Evolutionary conservation across 768 basidiomycete species (phyloP).

Genomic region (Cystobasidium tubakii): DNA sequence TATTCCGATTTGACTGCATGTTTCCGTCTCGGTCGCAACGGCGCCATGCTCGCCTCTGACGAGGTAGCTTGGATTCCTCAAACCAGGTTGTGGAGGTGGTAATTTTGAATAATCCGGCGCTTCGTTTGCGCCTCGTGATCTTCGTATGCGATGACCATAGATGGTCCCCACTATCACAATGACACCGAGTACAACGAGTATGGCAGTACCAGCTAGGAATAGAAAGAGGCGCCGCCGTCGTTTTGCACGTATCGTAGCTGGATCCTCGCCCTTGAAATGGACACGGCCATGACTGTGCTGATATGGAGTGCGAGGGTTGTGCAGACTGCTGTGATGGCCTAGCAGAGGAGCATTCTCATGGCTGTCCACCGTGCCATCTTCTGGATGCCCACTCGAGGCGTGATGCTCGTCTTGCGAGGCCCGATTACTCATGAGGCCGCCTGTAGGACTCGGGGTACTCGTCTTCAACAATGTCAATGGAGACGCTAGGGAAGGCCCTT

Average conservation of each 20-base stretch:
- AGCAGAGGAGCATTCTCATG: conserved; percentile 7
- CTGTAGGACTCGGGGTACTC: too few relatives aligned
- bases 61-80: conserved; percentile 58
- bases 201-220: background rate
- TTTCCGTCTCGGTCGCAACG: conserved; percentile 78
- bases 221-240: conserved; percentile 14
- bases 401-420: background rate
- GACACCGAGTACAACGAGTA: conserved; percentile 20
- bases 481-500: background rate
- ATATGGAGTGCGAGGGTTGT: background rate
- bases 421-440: conserved; percentile 6
- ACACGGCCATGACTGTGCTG: background rate
- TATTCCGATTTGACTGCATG: conserved; percentile 81
- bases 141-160: conserved; percentile 1
- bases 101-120: conserved; percentile 36
- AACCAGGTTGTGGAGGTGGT: conserved; percentile 44
- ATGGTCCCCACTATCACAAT: conserved; percentile 10
- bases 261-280: background rate
- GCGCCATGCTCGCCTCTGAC: conserved; percentile 68
- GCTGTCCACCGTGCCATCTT: background rate
- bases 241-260: background rate
- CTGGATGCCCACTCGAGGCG: background rate
- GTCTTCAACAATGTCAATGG: too few relatives aligned
- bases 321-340: background rate
- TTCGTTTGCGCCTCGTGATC: background rate